phyloP scores from a whole-genome alignment of 2,329 filamentous ascomycete genomes.

The Cadophora luteo-olivacea region DNA sequence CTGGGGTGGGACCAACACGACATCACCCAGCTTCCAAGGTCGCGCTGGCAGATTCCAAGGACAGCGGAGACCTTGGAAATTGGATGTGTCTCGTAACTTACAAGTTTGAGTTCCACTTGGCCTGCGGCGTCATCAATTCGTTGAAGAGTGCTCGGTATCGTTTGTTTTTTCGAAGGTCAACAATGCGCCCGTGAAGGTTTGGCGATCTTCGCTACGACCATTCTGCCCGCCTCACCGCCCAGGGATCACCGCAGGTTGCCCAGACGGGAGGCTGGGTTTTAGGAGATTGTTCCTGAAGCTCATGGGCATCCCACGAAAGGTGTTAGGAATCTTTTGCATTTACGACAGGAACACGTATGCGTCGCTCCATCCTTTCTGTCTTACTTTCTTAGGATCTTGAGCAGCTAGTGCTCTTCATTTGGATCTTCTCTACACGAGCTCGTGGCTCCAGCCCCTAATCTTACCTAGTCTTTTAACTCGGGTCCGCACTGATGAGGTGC shows the following conservation, averaged over 20 bases:
- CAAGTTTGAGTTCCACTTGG: slow-evolving; percentile 8
- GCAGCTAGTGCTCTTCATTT: not conserved
- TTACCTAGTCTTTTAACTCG: not conserved
- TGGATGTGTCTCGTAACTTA: slow-evolving; percentile 3
- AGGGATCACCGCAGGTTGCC: not conserved
- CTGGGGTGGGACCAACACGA: slow-evolving; percentile 12
- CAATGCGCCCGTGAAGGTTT: slow-evolving; percentile 7
- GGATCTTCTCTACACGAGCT: not conserved
- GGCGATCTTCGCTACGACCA: not conserved
- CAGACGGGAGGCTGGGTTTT: not conserved
- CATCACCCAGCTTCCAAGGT: slow-evolving; percentile 14
- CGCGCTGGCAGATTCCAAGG: slow-evolving; percentile 3
- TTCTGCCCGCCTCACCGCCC: not conserved
- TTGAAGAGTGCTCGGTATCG: not conserved
- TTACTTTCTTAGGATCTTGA: too few relatives aligned
- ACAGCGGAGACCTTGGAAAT: slow-evolving; percentile 14
- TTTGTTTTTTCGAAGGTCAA: slow-evolving; percentile 10
- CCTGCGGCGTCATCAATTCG: not conserved
- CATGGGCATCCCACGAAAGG: not conserved
- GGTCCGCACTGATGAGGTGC: not conserved
- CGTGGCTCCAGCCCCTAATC: not conserved
- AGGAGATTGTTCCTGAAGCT: not conserved
- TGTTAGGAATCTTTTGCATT: not conserved
- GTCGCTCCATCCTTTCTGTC: not conserved
- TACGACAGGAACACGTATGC: not conserved